Evolutionary conservation across 2,329 filamentous ascomycete species (phyloP).

Genomic region (Aaosphaeria pasadenensis): DNA sequence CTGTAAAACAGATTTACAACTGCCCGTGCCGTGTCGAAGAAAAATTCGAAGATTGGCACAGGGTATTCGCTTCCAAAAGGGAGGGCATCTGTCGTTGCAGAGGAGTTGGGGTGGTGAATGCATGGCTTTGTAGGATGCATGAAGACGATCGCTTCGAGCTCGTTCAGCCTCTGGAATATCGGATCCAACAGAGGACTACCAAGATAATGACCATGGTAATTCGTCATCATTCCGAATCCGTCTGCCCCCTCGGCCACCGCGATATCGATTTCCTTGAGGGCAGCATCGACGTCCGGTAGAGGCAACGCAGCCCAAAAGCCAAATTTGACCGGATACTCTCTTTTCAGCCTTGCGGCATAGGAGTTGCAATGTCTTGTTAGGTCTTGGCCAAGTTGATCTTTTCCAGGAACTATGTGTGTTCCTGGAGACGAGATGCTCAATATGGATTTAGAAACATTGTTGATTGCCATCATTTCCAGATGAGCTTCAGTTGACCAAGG

Average conservation of each 20-base stretch:
- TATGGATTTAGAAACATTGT: constrained; percentile 52
- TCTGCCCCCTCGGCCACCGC: constrained; percentile 46
- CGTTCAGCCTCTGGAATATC: constrained; percentile 50
- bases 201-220: constrained; percentile 52
- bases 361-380: constrained; percentile 43
- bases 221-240: constrained; percentile 53
- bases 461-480: constrained; percentile 49
- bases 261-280: constrained; percentile 48
- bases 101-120: constrained; percentile 18
- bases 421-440: constrained; percentile 56
- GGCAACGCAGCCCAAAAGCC: constrained; percentile 56
- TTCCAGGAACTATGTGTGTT: constrained; percentile 43
- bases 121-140: constrained; percentile 55
- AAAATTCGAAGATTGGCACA: constrained; percentile 49
- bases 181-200: constrained; percentile 46
- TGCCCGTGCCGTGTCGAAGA: constrained; percentile 52
- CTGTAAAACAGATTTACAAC: constrained; percentile 49
- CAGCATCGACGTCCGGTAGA: constrained; percentile 48
- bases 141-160: constrained; percentile 48
- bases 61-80: constrained; percentile 40
- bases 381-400: constrained; percentile 34
- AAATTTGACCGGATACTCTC: constrained; percentile 39
- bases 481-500: constrained; percentile 47
- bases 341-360: constrained; percentile 41
- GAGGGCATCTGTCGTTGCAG: constrained; percentile 24